Evolutionary conservation across 768 basidiomycete genomes (phyloP), one percentile per base, ranked within the genome.

Genomic region (Mycena filopes): DNA sequence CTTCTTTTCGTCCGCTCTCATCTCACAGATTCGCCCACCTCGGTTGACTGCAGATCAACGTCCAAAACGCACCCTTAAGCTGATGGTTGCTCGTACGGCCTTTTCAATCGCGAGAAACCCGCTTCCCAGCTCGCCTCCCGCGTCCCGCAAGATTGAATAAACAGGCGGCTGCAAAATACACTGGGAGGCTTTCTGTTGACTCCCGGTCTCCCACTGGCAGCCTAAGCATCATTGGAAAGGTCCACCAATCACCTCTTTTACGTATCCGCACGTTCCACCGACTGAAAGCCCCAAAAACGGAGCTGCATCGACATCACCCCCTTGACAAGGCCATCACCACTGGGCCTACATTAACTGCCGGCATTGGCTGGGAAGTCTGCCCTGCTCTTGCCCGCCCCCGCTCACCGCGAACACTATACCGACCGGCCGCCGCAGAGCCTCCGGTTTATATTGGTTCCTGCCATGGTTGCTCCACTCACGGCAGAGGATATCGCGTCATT

Each of bases 271-370:
- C 31, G 43, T 31, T 18, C 33, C 25, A 13, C 12, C 28, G 41
- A 26, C 51, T 45, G 43, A 54, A 16, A 7, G 16, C 12, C 4
- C 62, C 62, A 18, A 28, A 43, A 63, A 43, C 26, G 55, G 62
- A 63, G 51, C 21, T 18, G 33, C 38, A 6, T 21, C 57, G 25
- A 26, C 25, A 60, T 57, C 63, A 65, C 31, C 48, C 48, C 43
- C 50, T 41, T 50, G 63, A 51, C 63, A 65, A 59, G 54, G n/a
- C 45, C 63, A 65, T 65, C 63, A 58, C 49, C 46, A 51, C 42
- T 56, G 62, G 25, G 60, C 20, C 51, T 63, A 56, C 50, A 46
- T 59, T 45, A 55, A 50, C 36, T 57, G 63, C 63, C 42, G 40
- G 12, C 46, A 42, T 49, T 51, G 25, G 36, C 45, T 47, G 23